Evolutionary conservation across 2,329 filamentous ascomycete species (phyloP), one percentile per base, ranked within the genome.

Genomic region (Ascochyta lentis): DNA sequence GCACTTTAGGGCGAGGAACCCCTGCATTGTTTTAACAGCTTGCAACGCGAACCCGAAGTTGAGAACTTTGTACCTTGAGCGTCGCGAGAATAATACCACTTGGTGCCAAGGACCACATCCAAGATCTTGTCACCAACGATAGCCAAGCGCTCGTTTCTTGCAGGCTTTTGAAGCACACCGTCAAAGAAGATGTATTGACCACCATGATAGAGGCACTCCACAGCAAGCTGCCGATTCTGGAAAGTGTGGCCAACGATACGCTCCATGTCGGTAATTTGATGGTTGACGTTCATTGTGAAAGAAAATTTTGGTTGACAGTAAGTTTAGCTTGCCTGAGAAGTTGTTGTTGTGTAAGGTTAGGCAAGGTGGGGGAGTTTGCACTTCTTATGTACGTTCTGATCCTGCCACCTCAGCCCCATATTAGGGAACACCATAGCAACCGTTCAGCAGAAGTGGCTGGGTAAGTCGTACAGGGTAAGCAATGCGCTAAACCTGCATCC

Each of bases 81-180:
- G 19, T 45, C 22, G 7, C 54, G 60, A 40, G n/a, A 23, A 13
- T 39, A 7, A 15, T 39, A 66, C 63, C 63, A 67, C 9, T 22
- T 49, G 13, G 39, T 31, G 24, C 56, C 60, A 0, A 66, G 55
- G 1, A 56, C 38, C 10, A 24, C 47, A 10, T 49, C 41, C 3
- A 61, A 51, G 6, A 53, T 40, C 8, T 41, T 31, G 27, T 66
- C 51, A 5, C 65, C 61, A 1, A 64, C 22, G 1, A 65, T 19
- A 3, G 56, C 52, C 1, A 67, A 48, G 27, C 52, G 39, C 7
- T 58, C 60, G 31, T 61, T 67, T 5, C 54, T 39, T 9, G 2
- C 4, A 39, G 19, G 19, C 19, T 19, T 6, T 4, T 15, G 10
- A 23, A 6, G 37, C 6, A 23, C 4, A 12, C 16, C 5, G 9